A percentile compares a stretch with the other conserved stretches of the same genome.
phyloP scores from a whole-genome alignment of 2,329 filamentous ascomycete genomes.

The Botrytis pseudocinerea region DNA sequence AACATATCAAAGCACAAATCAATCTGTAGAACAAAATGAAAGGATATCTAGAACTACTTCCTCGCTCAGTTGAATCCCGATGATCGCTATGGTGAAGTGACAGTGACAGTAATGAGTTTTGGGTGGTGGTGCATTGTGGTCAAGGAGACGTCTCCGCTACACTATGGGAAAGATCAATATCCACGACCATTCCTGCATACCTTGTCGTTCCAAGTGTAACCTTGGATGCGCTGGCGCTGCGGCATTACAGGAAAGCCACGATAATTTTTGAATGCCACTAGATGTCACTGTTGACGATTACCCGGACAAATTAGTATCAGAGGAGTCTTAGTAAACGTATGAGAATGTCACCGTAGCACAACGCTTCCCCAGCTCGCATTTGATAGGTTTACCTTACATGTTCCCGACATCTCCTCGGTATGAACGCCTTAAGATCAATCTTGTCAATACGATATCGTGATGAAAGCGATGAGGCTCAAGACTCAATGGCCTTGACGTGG shows the following conservation, averaged over 20 bases:
- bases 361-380: background rate
- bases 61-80: background rate
- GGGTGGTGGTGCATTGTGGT: background rate
- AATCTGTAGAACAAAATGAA: background rate
- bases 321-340: background rate
- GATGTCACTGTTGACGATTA: background rate
- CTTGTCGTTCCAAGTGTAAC: background rate
- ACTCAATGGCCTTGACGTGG: background rate
- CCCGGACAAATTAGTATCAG: background rate
- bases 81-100: background rate
- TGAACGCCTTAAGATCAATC: no score
- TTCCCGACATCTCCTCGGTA: background rate
- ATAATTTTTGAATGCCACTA: background rate
- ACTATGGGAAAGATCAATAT: background rate
- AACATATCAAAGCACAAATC: background rate
- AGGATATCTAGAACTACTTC: background rate
- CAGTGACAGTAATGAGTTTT: background rate
- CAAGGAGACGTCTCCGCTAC: background rate
- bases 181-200: background rate
- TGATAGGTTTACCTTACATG: background rate
- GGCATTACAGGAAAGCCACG: background rate
- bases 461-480: background rate
- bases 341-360: conserved; percentile 12
- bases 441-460: conserved; percentile 2
- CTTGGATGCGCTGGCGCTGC: background rate